A percentile compares a stretch with the other conserved stretches of the same genome.
These are phyloP conservation scores for Austroboletus novae-zelandiae DNA, from an alignment of 1,284 basidiomycete genomes.

Conservation along the genomic window DNA sequence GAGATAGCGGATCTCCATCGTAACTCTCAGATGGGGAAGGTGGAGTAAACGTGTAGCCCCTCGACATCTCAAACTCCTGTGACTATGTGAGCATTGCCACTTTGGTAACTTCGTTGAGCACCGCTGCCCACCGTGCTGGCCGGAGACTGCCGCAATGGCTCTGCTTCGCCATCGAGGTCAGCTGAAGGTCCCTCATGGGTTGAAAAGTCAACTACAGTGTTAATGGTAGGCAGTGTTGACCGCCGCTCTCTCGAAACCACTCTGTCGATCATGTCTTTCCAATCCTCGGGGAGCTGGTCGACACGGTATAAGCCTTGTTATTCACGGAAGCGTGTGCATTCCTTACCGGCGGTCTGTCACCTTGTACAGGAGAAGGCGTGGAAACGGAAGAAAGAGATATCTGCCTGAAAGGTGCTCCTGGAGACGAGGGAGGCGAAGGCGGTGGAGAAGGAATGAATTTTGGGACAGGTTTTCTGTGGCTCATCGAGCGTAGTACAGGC, in stretches of 20 bases:
- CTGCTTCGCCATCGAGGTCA: conserved; percentile 32
- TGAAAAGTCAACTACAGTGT: conserved; percentile 36
- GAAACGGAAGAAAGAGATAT: conserved; percentile 31
- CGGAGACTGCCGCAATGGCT: conserved; percentile 36
- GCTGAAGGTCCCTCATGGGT: conserved; percentile 28
- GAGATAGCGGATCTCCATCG: conserved; percentile 36
- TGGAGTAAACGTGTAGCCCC: conserved; percentile 32
- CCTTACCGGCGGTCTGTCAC: conserved; percentile 48
- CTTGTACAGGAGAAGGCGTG: conserved; percentile 21
- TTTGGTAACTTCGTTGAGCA: conserved; percentile 28
- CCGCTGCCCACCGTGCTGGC: conserved; percentile 34
- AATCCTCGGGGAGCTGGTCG: conserved; percentile 49
- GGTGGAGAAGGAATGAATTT: conserved; percentile 60
- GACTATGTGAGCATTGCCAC: conserved; percentile 31
- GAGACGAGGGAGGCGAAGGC: conserved; percentile 38
- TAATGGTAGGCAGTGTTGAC: conserved; percentile 35
- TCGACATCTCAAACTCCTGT: conserved; percentile 34
- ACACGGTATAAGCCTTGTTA: conserved; percentile 9
- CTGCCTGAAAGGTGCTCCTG: conserved; percentile 30
- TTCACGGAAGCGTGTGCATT: neutral
- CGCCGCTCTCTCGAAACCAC: conserved; percentile 33
- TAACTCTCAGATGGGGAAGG: conserved; percentile 37
- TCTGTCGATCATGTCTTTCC: conserved; percentile 45
- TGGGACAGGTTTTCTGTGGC: conserved; percentile 66
- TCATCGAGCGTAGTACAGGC: conserved; percentile 42